Conservation (phyloP, 2,329 filamentous ascomycete species). For the Ascochyta clinopodiicola region DNA sequence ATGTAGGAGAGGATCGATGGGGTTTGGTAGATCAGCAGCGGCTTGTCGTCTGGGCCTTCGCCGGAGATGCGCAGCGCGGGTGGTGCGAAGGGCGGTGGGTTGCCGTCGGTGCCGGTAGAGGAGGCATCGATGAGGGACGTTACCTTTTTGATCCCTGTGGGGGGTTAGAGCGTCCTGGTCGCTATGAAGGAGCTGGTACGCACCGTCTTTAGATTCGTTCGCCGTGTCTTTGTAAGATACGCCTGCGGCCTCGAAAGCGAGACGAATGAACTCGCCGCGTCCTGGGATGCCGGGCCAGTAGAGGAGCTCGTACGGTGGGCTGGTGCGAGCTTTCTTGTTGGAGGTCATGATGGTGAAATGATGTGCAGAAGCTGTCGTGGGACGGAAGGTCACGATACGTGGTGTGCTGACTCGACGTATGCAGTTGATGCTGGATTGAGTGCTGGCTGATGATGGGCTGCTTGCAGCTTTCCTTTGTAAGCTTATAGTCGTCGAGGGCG, state of each 20-base stretch:
- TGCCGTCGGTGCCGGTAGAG: slow-evolving; percentile 55
- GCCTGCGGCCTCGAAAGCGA: slow-evolving; percentile 73
- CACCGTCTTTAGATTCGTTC: slow-evolving; percentile 56
- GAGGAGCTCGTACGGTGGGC: slow-evolving; percentile 66
- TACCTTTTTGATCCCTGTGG: slow-evolving; percentile 55
- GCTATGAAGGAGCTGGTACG: not conserved
- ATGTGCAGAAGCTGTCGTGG: not conserved
- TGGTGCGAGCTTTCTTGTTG: slow-evolving; percentile 38
- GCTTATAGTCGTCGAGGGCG: slow-evolving; percentile 1
- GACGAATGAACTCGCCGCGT: slow-evolving; percentile 75
- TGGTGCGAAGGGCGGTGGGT: slow-evolving; percentile 71
- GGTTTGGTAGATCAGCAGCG: slow-evolving; percentile 71
- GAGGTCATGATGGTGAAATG: slow-evolving; percentile 26
- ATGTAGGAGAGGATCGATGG: slow-evolving; percentile 77
- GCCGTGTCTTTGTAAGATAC: slow-evolving; percentile 69
- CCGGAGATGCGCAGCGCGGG: slow-evolving; percentile 65
- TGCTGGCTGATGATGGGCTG: too few relatives aligned
- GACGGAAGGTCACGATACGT: not conserved
- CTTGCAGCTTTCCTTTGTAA: not conserved
- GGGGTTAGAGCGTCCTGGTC: not conserved
- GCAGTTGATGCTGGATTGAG: not conserved
- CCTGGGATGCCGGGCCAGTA: slow-evolving; percentile 78
- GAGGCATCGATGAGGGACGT: slow-evolving; percentile 55
- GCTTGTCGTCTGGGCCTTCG: slow-evolving; percentile 59
- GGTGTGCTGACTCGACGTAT: not conserved